Evolutionary conservation across 306 rosid species (phyloP).

Genomic region (Corylus heterophylla): DNA sequence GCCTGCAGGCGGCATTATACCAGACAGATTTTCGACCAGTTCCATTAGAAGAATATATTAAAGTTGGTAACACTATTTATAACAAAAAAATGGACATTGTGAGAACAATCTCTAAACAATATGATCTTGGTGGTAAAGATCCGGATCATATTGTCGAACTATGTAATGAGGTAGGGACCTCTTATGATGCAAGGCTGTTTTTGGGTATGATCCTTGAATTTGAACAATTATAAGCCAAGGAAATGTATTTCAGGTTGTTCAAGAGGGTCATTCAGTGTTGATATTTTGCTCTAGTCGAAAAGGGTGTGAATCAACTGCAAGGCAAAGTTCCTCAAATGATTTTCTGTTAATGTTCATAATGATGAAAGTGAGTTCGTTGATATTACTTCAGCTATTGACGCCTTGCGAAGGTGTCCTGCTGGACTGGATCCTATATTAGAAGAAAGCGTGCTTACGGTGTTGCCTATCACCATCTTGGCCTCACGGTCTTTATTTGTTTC

Average conservation of each 20-base stretch:
- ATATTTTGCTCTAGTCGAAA: conserved; percentile 96
- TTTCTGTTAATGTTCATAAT: conserved; percentile 39
- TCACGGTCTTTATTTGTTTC: conserved; percentile 61
- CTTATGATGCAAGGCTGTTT: conserved; percentile 25
- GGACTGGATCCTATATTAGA: conserved; percentile 88
- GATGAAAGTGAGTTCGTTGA: conserved; percentile 65
- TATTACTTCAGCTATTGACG: conserved; percentile 65
- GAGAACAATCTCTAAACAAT: conserved; percentile 67
- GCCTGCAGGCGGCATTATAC: conserved; percentile 87
- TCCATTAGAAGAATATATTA: conserved; percentile 92
- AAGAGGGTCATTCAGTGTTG: conserved; percentile 89
- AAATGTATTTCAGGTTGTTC: conserved; percentile 75
- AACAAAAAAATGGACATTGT: conserved; percentile 76
- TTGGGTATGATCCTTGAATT: conserved; percentile 21
- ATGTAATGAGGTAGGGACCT: conserved; percentile 78
- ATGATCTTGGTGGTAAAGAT: conserved; percentile 90
- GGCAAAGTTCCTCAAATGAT: conserved; percentile 71
- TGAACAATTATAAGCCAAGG: conserved; percentile 20
- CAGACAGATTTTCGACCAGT: conserved; percentile 96
- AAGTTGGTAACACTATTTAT: conserved; percentile 81
- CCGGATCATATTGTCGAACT: conserved; percentile 97
- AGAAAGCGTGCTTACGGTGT: conserved; percentile 87
- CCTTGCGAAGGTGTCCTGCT: conserved; percentile 76
- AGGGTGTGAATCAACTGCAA: conserved; percentile 98
- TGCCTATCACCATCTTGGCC: conserved; percentile 99